Evolutionary conservation across 2,329 filamentous ascomycete genomes (phyloP).

Genomic region (Neocatenulostroma microsporum): DNA sequence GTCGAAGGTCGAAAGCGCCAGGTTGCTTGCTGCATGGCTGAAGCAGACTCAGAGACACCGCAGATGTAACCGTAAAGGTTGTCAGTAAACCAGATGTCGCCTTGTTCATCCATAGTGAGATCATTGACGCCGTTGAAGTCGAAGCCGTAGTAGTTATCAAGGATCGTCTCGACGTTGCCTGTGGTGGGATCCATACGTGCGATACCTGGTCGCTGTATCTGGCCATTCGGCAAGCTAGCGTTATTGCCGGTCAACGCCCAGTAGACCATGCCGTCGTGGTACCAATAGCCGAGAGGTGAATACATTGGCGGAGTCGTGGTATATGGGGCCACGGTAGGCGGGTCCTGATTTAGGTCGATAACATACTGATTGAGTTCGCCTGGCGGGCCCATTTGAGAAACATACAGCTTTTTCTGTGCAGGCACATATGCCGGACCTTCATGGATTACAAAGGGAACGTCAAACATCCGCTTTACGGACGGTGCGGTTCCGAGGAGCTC

Average conservation of each 20-base stretch:
- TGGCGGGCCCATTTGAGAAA: constrained; percentile 32
- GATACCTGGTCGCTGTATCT: constrained; percentile 35
- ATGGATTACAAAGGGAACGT: constrained; percentile 33
- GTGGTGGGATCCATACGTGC: constrained; percentile 40
- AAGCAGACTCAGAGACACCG: too few relatives aligned
- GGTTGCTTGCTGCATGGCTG: constrained; percentile 24
- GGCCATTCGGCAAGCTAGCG: constrained; percentile 29
- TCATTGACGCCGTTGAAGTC: constrained; percentile 41
- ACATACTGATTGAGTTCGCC: constrained; percentile 31
- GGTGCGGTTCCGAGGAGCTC: constrained; percentile 32
- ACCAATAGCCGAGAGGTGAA: too few relatives aligned
- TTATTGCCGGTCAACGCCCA: constrained; percentile 34
- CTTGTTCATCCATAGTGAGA: constrained; percentile 35
- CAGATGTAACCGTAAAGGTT: too few relatives aligned
- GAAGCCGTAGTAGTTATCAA: constrained; percentile 43
- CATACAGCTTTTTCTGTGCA: constrained; percentile 34
- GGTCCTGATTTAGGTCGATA: constrained; percentile 38
- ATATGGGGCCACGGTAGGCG: constrained; percentile 32
- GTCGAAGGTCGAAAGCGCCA: constrained; percentile 40
- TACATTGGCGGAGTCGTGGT: too few relatives aligned
- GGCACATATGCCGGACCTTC: constrained; percentile 39
- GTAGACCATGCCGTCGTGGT: constrained; percentile 34
- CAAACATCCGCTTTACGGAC: constrained; percentile 33
- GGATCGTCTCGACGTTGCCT: constrained; percentile 33
- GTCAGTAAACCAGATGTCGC: constrained; percentile 46